These are phyloP conservation scores for Malus hybrid DNA, from an alignment of 331 rosid species.

Conservation along the genomic window DNA sequence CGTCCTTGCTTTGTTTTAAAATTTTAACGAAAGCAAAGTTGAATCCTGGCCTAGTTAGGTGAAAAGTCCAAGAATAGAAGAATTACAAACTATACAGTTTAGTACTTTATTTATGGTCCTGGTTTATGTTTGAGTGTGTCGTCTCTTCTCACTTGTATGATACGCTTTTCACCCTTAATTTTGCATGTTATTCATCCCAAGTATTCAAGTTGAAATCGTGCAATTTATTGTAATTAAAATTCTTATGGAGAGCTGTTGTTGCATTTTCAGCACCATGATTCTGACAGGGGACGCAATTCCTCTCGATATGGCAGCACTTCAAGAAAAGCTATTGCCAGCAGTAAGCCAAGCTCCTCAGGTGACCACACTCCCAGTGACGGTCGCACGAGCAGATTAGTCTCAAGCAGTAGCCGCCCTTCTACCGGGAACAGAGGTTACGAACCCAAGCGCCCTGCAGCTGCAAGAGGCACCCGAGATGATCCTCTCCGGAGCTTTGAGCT, in stretches of 20 bases:
- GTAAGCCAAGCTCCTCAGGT: slow-evolving; percentile 62
- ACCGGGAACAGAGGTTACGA: slow-evolving; percentile 58
- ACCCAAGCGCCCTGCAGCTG: slow-evolving; percentile 40
- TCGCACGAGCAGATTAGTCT: slow-evolving; percentile 47
- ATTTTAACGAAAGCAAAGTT: background rate
- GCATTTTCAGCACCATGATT: slow-evolving; percentile 49
- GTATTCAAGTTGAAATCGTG: background rate
- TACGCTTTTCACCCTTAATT: background rate
- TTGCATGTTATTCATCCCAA: background rate
- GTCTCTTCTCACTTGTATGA: background rate
- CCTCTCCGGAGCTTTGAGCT: slow-evolving; percentile 85
- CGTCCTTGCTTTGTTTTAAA: background rate
- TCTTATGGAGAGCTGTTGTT: slow-evolving; percentile 7
- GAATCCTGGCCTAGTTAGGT: background rate
- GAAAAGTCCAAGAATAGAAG: background rate
- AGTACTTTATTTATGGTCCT: background rate
- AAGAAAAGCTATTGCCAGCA: slow-evolving; percentile 56
- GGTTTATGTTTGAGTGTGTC: background rate
- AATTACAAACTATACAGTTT: background rate
- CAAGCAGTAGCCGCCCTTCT: slow-evolving; percentile 50
- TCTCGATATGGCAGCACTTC: slow-evolving; percentile 83
- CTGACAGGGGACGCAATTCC: slow-evolving; percentile 61
- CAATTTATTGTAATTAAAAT: background rate
- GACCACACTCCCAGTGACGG: slow-evolving; percentile 30
- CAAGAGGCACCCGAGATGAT: slow-evolving; percentile 66